Percentiles rank a stretch among this genome's conserved stretches.
phyloP scores from a whole-genome alignment of 2,329 filamentous ascomycete species.

The Fusarium circinatum region DNA sequence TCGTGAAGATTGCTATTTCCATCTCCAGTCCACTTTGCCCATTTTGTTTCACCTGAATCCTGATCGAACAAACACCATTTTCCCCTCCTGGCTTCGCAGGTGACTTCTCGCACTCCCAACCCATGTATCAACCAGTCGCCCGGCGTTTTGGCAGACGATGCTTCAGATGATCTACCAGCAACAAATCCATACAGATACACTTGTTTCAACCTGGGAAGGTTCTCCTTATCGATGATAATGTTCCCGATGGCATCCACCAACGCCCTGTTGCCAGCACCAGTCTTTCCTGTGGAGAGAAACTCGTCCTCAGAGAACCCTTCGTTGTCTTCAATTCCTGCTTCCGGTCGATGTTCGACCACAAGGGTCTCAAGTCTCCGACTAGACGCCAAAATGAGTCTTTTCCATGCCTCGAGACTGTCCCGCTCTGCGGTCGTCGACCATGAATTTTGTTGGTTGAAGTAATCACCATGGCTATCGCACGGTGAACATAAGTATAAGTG shows the following conservation, averaged over 20 bases:
- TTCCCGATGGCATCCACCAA: not conserved
- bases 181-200: constrained; percentile 18
- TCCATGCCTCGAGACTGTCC: not conserved
- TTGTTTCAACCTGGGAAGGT: not conserved
- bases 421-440: constrained; percentile 19
- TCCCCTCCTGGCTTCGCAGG: constrained; percentile 2
- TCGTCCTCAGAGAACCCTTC: constrained; percentile 15
- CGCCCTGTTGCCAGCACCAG: not conserved
- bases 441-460: constrained; percentile 6
- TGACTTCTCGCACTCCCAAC: not conserved
- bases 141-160: not conserved
- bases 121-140: not conserved
- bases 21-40: constrained; percentile 16
- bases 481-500: constrained; percentile 16
- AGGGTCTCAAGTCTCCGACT: constrained; percentile 10
- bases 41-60: not conserved
- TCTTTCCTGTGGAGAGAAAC: not conserved
- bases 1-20: constrained; percentile 3
- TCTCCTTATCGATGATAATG: not conserved
- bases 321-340: constrained; percentile 8
- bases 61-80: constrained; percentile 26
- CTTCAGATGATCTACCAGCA: not conserved
- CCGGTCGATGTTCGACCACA: constrained; percentile 24
- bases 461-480: not conserved
- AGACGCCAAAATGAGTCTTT: not conserved